Base-by-base conservation (phyloP, 129 eudicot species). In the Chrysanthemum lavandulifolium region DNA sequence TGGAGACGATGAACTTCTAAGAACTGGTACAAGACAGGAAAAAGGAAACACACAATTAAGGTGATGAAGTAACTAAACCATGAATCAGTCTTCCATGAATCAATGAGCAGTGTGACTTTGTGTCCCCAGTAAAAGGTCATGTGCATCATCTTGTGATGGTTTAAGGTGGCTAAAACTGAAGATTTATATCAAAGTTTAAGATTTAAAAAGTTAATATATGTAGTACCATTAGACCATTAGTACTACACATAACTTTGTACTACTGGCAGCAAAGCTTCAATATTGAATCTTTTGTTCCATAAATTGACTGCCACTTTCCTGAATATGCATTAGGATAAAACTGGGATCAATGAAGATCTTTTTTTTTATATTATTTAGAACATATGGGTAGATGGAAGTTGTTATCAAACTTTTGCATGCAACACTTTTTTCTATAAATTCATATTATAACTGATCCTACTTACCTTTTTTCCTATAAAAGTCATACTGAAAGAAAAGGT, bases 61-160 rank as follows among this genome's bases (percentile, higher is more conserved):
- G 90, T 68, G 82, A 89, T 50, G 45, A 67, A 29, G 82, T 87
- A 92, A 64, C 60, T 57, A 14, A 70, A 31, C 83, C 86, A 86
- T 3, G 96, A 77, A 65, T 85, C 73, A 19, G 96, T 89, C 2
- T 62, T 81, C 98, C 96, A 92, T 43, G 84, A 87, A 66, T 87
- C 88, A 79, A 89, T 80, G 27, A 92, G 72, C 8, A 92, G 72
- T 29, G 96, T 89, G 6, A 82, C 86, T 3, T 73, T 54, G 47
- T 54, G 61, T 49, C 96, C 89, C 96, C 98, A 92, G 77, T 87
- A 89, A 67, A 92, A 89, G 66, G 98, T 92, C 98, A 92, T 92
- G 88, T 92, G 98, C 98, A 92, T 92, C 90, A 89, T 89, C 3
- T 58, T 77, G 58, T 13, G 33, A 56, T 50, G 68, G 49, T 60